Base-by-base conservation (phyloP, 1,284 basidiomycete species). In the Heterobasidion irregulare region DNA sequence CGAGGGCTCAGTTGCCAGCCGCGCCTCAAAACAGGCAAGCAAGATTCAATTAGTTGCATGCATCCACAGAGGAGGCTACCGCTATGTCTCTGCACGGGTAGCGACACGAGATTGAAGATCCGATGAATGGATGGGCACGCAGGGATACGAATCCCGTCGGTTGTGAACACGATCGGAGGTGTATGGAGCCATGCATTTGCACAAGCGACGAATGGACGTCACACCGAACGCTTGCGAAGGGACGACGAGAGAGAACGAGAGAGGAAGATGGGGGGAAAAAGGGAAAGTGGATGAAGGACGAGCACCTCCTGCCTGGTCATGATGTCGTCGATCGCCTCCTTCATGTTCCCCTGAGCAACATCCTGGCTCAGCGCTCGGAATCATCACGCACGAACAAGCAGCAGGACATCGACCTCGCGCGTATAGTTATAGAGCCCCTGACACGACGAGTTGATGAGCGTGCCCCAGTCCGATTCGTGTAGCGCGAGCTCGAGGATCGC, bases 351-450 rank as follows among this genome's bases (percentile, higher is more conserved):
- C 92, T 95, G 52, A 8, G 47, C 12, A 2, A 2, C 1, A 16
- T 19, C n/a, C 15, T 50, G 12, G 15, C 26, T 35, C 43, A 53
- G n/a, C 19, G 10, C 50, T 63, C 16, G 18, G 36, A 0, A 51
- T 55, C 55, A 51, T 47, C 55, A 57, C 16, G 19, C 3, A 26
- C 54, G 47, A 54, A 48, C 56, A 49, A n/a, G 19, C 34, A 44
- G 46, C 60, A 47, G 52, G 43, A 34, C 26, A 68, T 80, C 60
- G 59, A 94, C 94, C 74, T 82, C 82, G 57, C 90, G 84, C 68
- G 98, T 90, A 61, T 83, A 79, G 64, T 99, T 96, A 64, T 98
- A 93, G 59, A 93, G 90, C 67, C 98, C 96, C 65, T 97, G 86
- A 74, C 93, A 98, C 16, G 95, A 92, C 60, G 94, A 95, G 64